Conservation (phyloP, 2,329 filamentous ascomycete genomes). For the Rosellinia necatrix region DNA sequence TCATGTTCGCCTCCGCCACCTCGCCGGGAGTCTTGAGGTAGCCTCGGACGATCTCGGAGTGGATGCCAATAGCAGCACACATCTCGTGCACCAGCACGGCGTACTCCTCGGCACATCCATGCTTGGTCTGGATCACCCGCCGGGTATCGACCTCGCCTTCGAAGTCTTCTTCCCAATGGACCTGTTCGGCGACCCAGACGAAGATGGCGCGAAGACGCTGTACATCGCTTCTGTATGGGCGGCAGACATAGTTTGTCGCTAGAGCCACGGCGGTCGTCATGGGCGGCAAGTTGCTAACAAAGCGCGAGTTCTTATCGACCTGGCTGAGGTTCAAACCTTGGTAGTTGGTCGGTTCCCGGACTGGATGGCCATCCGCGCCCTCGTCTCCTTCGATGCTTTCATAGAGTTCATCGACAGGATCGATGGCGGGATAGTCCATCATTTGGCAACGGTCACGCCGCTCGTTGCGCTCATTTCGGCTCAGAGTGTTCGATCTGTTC, state of each 20-base stretch:
- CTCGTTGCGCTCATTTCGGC: slow-evolving; percentile 83
- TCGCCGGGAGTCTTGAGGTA: slow-evolving; percentile 93
- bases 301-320: slow-evolving; percentile 95
- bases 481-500: slow-evolving; percentile 91
- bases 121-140: slow-evolving; percentile 80
- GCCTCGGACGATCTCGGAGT: slow-evolving; percentile 84
- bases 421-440: slow-evolving; percentile 87
- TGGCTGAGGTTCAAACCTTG: slow-evolving; percentile 77
- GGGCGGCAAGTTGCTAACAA: slow-evolving; percentile 80
- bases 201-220: slow-evolving; percentile 94
- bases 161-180: slow-evolving; percentile 94
- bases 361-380: slow-evolving; percentile 79
- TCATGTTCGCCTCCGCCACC: slow-evolving; percentile 74
- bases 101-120: slow-evolving; percentile 88
- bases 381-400: slow-evolving; percentile 89
- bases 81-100: slow-evolving; percentile 88
- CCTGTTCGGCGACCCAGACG: slow-evolving; percentile 94
- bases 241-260: slow-evolving; percentile 89
- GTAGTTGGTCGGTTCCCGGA: slow-evolving; percentile 84
- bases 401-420: slow-evolving; percentile 86
- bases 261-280: slow-evolving; percentile 81
- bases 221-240: slow-evolving; percentile 91
- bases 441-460: slow-evolving; percentile 89
- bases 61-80: slow-evolving; percentile 86
- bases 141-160: slow-evolving; percentile 83